phyloP scores from a whole-genome alignment of 2,329 filamentous ascomycete genomes.

The Cordyceps pruinosa region DNA sequence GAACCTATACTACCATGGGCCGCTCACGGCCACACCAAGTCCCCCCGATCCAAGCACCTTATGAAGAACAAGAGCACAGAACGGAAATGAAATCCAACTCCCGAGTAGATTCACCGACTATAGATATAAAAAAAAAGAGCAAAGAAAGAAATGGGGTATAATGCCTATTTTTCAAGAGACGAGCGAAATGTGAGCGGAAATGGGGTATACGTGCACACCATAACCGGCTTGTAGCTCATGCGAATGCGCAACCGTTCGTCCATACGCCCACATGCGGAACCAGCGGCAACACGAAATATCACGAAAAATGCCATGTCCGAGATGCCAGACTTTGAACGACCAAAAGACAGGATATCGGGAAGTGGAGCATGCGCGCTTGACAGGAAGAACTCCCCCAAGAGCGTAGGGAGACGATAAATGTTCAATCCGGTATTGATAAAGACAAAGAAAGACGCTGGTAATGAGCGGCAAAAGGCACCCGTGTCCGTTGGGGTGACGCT shows the following conservation, averaged over 20 bases:
- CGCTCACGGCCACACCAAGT: constrained; percentile 3
- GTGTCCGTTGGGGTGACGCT: not conserved
- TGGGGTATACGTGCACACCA: not conserved
- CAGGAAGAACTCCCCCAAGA: not conserved
- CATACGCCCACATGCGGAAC: not conserved
- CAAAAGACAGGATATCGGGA: not conserved
- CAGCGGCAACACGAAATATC: not conserved
- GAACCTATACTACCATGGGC: not conserved
- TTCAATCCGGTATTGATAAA: not conserved
- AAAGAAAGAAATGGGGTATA: constrained; percentile 11
- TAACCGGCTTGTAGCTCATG: not conserved
- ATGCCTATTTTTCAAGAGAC: constrained; percentile 13
- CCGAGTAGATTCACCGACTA: not conserved
- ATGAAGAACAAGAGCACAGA: not conserved
- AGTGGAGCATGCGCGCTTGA: no score
- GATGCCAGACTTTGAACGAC: not conserved
- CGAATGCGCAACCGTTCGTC: not conserved
- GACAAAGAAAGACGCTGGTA: not conserved
- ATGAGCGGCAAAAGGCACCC: not conserved
- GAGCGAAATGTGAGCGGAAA: not conserved
- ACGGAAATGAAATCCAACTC: not conserved
- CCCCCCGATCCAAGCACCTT: not conserved
- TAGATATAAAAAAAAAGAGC: not conserved
- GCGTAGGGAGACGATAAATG: not conserved
- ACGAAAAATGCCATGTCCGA: not conserved